Evolutionary conservation across 2,329 filamentous ascomycete genomes (phyloP), one percentile per base, ranked within the genome.

Genomic region (Penicillium sp.): DNA sequence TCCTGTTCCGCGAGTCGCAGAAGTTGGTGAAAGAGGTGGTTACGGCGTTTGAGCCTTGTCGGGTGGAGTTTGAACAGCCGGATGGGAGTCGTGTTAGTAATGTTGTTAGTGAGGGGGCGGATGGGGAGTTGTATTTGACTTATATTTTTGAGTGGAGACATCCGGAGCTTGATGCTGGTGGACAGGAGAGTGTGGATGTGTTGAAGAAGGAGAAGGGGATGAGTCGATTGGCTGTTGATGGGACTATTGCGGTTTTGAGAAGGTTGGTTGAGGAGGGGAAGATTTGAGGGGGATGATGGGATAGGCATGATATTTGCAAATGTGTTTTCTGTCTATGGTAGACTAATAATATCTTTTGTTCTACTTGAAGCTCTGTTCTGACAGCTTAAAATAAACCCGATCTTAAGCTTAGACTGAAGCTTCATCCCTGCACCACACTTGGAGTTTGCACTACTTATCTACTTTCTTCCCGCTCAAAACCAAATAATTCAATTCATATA

Each of bases 131-230:
- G n/a, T 76, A 73, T 54, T 68, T 80, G 71, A 80, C 78, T 1
- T 80, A 79, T 67, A 72, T 74, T 2, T 80, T 80, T 63, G 76
- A 79, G 55, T 80, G 76, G 76, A 67, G 71, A 54, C 75, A 77
- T 65, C 71, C 71, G 0, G 75, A 68, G 7, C 62, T 67, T 10
- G 19, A 24, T 22, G 40, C 3, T 10, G 65, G 65, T 2, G 40
- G 56, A 56, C 62, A 60, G 33, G 67, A 70, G 51, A 19, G 67
- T 57, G 60, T 53, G 22, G 38, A 26, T 1, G 22, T 64, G 13
- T 19, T 62, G 47, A 62, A 60, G 53, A 70, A 65, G 63, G 65
- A 70, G 57, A 70, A 61, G 60, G 44, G 38, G 12, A 70, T 68
- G 68, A 67, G 65, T 15, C 59, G 61, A 30, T 35, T 50, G 49